Evolutionary conservation across 495 filamentous ascomycete species (phyloP).

Genomic region (Halenospora varia): DNA sequence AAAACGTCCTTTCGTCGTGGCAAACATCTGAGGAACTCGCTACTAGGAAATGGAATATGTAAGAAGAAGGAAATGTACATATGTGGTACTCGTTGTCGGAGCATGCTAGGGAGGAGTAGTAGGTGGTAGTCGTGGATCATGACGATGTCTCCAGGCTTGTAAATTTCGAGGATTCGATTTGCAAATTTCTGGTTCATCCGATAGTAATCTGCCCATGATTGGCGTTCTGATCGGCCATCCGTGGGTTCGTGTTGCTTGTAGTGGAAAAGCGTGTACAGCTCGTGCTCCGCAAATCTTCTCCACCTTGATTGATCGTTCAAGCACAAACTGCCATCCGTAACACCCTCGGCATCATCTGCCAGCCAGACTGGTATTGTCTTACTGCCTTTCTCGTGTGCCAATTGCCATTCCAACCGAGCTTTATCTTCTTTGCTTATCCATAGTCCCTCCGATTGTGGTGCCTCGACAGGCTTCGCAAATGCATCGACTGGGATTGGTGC

Average conservation of each 20-base stretch:
- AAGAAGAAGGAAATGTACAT: conserved; percentile 90
- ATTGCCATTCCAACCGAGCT: conserved; percentile 59
- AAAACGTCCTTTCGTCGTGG: conserved; percentile 82
- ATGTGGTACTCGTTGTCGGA: conserved; percentile 76
- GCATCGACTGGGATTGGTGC: conserved; percentile 69
- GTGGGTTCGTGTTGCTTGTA: conserved; percentile 88
- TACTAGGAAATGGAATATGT: conserved; percentile 89
- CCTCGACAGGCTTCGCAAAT: conserved; percentile 44
- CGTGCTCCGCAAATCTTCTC: conserved; percentile 84
- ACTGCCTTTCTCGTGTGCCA: conserved; percentile 58
- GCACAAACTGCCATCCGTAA: conserved; percentile 53
- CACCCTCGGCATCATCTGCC: conserved; percentile 59
- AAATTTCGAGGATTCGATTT: conserved; percentile 75
- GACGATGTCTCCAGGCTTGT: conserved; percentile 86
- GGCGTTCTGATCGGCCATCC: conserved; percentile 74
- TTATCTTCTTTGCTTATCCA: conserved; percentile 62
- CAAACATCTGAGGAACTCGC: conserved; percentile 85
- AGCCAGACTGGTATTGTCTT: conserved; percentile 84
- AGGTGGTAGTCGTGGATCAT: conserved; percentile 92
- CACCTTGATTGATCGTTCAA: conserved; percentile 76
- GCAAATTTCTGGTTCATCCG: conserved; percentile 85
- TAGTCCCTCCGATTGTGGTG: conserved; percentile 58
- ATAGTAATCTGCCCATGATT: conserved; percentile 85
- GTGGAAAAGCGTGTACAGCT: conserved; percentile 85
- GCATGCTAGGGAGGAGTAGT: conserved; percentile 76